phyloP scores from a whole-genome alignment of 768 basidiomycete species.

The Rhodotorula taiwanensis region DNA sequence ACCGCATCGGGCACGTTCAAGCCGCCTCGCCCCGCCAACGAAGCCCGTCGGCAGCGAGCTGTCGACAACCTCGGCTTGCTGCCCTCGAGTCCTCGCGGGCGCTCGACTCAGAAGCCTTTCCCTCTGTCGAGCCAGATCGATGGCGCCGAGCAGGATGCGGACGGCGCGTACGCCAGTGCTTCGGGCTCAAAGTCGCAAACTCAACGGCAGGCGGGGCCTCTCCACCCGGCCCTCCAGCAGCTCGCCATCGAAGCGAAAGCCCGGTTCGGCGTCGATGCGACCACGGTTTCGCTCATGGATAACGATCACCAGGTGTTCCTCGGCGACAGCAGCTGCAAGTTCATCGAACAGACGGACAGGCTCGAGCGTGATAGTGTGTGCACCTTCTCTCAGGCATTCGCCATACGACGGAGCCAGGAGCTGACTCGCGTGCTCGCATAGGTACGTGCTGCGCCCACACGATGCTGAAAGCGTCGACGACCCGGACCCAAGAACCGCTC shows the following conservation, averaged over 20 bases:
- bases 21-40: conserved; percentile 18
- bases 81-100: neutral
- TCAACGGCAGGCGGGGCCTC: conserved; percentile 6
- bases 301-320: conserved; percentile 32
- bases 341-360: neutral
- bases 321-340: conserved; percentile 3
- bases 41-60: conserved; percentile 21
- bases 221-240: conserved; percentile 11
- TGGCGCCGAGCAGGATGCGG: no score
- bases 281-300: conserved; percentile 31
- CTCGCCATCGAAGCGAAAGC: conserved; percentile 19
- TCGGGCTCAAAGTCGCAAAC: no score
- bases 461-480: conserved; percentile 25
- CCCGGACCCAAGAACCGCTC: conserved; percentile 25
- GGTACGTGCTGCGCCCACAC: conserved; percentile 28
- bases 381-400: neutral
- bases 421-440: neutral
- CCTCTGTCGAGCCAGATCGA: no score
- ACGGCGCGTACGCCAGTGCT: no score
- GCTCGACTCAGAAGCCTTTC: neutral
- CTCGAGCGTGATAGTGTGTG: conserved; percentile 15
- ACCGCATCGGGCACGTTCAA: conserved; percentile 15
- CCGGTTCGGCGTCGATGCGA: conserved; percentile 17
- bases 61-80: conserved; percentile 23
- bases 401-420: neutral